These are phyloP conservation scores for Citrullus amarus DNA, from an alignment of 306 rosid genomes.

Conservation along the genomic window DNA sequence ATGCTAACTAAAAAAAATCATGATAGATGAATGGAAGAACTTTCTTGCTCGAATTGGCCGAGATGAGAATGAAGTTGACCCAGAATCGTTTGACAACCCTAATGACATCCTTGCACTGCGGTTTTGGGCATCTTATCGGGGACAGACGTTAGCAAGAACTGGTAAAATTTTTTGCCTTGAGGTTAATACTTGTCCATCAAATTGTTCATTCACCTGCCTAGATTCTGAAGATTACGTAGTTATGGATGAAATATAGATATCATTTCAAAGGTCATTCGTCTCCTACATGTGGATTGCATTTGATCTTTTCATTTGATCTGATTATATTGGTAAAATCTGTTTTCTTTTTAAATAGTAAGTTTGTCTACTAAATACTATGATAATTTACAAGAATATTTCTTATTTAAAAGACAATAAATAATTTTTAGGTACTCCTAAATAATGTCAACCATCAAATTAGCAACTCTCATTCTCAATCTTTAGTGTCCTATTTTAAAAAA, in stretches of 20 bases:
- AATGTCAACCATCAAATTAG: not conserved
- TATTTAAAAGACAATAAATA: not conserved
- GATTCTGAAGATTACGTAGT: not conserved
- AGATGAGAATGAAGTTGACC: conserved; percentile 54
- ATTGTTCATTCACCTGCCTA: not conserved
- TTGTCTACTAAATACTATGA: not conserved
- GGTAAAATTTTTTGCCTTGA: conserved; percentile 36
- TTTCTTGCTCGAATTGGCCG: conserved; percentile 84
- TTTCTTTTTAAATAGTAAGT: no score
- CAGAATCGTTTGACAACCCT: conserved; percentile 40
- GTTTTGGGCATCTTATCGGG: conserved; percentile 93
- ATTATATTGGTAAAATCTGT: no score
- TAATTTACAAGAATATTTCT: not conserved
- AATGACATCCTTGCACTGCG: conserved; percentile 79
- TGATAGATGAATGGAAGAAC: conserved; percentile 88
- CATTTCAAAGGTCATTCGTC: not conserved
- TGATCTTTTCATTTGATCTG: no score
- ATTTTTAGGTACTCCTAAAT: not conserved
- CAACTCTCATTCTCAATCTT: not conserved
- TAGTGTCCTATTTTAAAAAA: no score
- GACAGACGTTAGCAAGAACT: conserved; percentile 92
- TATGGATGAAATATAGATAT: not conserved
- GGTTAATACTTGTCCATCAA: not conserved
- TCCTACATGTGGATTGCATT: not conserved
- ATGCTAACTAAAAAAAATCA: not conserved